phyloP scores from a whole-genome alignment of 768 basidiomycete genomes.

The Pluteus cervinus region DNA sequence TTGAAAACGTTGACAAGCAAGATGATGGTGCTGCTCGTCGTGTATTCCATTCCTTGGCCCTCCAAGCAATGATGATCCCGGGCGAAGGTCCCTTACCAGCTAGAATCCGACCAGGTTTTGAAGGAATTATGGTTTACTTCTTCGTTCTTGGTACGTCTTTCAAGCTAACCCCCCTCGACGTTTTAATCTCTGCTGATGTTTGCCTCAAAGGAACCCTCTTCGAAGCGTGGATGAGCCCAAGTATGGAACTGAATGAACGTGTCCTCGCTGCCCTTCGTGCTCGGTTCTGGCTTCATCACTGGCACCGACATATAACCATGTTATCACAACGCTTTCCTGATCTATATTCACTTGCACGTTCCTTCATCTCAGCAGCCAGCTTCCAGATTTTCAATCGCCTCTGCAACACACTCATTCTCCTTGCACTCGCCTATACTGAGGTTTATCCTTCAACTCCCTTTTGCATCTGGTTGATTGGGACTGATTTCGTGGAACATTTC shows the following conservation, averaged over 20 bases:
- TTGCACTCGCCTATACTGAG: constrained; percentile 11
- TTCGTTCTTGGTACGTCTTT: constrained; percentile 16
- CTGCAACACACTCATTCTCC: constrained; percentile 17
- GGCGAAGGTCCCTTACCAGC: constrained; percentile 1
- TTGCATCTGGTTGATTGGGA: constrained; percentile 16
- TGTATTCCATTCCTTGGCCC: constrained; percentile 14
- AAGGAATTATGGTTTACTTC: constrained; percentile 18
- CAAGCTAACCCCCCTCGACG: neutral
- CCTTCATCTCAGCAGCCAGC: constrained; percentile 18
- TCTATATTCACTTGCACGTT: constrained; percentile 13
- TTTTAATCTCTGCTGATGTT: neutral
- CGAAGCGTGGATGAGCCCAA: constrained; percentile 18
- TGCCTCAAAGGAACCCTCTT: constrained; percentile 15
- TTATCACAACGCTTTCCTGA: constrained; percentile 13
- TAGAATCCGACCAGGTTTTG: constrained; percentile 11
- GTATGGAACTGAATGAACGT: constrained; percentile 11
- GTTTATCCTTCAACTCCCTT: constrained; percentile 16
- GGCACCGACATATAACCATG: constrained; percentile 10
- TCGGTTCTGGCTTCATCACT: constrained; percentile 16
- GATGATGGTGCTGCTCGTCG: constrained; percentile 22
- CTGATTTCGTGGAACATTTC: constrained; percentile 22
- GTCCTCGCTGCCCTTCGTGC: constrained; percentile 13
- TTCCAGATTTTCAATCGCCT: constrained; percentile 22
- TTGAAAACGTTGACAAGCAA: constrained; percentile 20
- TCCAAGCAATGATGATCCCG: constrained; percentile 9